Evolutionary conservation across 177 flowering plant species (phyloP), one percentile per base, ranked within the genome.

Genomic region (Vitis hybrid): DNA sequence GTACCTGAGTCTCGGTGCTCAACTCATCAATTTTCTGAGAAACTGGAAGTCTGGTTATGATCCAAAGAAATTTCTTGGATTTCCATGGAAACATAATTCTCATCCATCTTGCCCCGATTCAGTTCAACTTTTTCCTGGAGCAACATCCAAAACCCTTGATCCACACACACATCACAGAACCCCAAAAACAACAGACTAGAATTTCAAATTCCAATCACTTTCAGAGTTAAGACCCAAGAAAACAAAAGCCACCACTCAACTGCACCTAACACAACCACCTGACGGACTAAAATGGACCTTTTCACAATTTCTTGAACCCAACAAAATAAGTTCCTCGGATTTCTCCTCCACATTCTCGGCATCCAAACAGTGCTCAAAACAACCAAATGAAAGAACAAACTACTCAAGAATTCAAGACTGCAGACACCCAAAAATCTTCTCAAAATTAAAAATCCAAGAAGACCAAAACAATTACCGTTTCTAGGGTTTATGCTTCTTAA

Each of bases 1-100:
- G 63, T 79, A 87, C 97, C 89, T 82, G 77, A 52, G 88, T 59
- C 75, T 79, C 78, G 68, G 56, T 53, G 71, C 85, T 82, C 69
- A 91, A 69, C 69, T 77, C 73, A 59, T 76, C 68, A 48, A 90
- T 70, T 68, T 83, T 86, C 82, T 80, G 73, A 70, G 80, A 64
- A 70, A 84, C 72, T 0, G 86, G 88, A 73, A 78, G 84, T 13
- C 64, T 76, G 85, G 52, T 62, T 85, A 27, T 71, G 69, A 66
- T 73, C 76, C n/a, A 78, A 60, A 48, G 82, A 67, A 41, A 8
- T 55, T 66, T 78, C 87, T 62, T 60, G 76, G 14, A 11, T 63
- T 57, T 67, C 79, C 50, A 65, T 64, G 1, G 66, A 73, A 27
- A 61, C 59, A 49, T 53, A 53, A 67, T 74, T 72, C 61, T 75